These are phyloP conservation scores for Amanita phalloides DNA, from an alignment of 768 basidiomycete genomes.

Conservation along the genomic window DNA sequence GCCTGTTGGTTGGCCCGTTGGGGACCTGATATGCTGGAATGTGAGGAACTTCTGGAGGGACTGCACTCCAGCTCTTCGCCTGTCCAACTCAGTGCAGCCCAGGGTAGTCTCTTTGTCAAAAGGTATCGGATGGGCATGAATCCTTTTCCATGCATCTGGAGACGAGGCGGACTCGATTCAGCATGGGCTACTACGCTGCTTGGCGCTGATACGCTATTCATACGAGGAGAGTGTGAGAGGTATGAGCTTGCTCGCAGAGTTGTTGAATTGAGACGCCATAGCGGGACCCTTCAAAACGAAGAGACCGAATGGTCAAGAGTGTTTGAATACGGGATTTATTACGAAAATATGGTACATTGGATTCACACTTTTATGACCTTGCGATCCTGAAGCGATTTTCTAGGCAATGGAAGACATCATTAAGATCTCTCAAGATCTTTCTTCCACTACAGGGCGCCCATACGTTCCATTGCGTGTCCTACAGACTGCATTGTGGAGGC, in stretches of 20 bases:
- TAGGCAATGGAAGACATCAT: slow-evolving; percentile 80
- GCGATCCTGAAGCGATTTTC: slow-evolving; percentile 1
- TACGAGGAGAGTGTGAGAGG: slow-evolving; percentile 66
- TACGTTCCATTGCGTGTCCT: slow-evolving; percentile 61
- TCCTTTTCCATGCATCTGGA: slow-evolving; percentile 52
- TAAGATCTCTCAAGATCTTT: slow-evolving; percentile 61
- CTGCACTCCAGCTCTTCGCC: not conserved
- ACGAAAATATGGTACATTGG: slow-evolving; percentile 67
- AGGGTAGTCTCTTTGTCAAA: slow-evolving; percentile 1
- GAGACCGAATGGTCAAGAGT: slow-evolving; percentile 61
- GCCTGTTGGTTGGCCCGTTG: slow-evolving; percentile 83
- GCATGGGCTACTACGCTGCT: slow-evolving; percentile 66
- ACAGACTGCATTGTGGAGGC: slow-evolving; percentile 74
- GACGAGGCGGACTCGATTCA: slow-evolving; percentile 62
- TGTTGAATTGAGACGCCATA: slow-evolving; percentile 59
- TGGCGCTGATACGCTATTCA: slow-evolving; percentile 71
- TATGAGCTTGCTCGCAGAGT: slow-evolving; percentile 71
- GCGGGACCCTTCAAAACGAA: slow-evolving; percentile 45
- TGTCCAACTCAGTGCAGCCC: not conserved
- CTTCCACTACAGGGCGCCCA: slow-evolving; percentile 54
- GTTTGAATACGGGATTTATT: slow-evolving; percentile 74
- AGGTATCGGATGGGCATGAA: slow-evolving; percentile 14
- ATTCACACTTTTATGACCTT: slow-evolving; percentile 2
- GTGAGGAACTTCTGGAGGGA: slow-evolving; percentile 29
- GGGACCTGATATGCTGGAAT: slow-evolving; percentile 67